Evolutionary conservation across 495 filamentous ascomycete species (phyloP).

Genomic region (Physcia stellaris): DNA sequence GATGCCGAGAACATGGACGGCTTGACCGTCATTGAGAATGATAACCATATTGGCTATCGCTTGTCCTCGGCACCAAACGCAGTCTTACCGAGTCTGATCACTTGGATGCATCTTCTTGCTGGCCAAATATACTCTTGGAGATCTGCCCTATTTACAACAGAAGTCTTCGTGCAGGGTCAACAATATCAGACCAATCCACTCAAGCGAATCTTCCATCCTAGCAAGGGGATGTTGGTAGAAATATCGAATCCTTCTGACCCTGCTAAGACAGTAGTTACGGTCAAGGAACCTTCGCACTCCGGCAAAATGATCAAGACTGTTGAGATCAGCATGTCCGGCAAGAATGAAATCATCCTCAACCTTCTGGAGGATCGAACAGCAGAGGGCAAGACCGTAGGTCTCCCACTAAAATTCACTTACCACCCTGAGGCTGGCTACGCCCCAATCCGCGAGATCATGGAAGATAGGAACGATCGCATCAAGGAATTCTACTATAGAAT

Average conservation of each 20-base stretch:
- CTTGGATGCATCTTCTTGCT: conserved; percentile 83
- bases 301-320: conserved; percentile 69
- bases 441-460: conserved; percentile 90
- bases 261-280: conserved; percentile 62
- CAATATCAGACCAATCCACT: conserved; percentile 96
- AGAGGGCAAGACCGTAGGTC: conserved; percentile 57
- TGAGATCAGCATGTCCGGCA: conserved; percentile 59
- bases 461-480: conserved; percentile 85
- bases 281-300: conserved; percentile 52
- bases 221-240: conserved; percentile 76
- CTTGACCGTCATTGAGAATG: conserved; percentile 60
- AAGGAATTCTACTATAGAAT: conserved; percentile 95
- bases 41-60: conserved; percentile 64
- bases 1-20: conserved; percentile 52
- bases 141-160: conserved; percentile 92
- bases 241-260: conserved; percentile 67
- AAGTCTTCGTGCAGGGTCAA: conserved; percentile 87
- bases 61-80: conserved; percentile 57
- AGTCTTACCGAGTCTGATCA: conserved; percentile 59
- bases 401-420: conserved; percentile 80
- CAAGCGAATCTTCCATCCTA: conserved; percentile 76
- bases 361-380: conserved; percentile 85
- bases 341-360: conserved; percentile 69
- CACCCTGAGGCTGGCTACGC: conserved; percentile 89
- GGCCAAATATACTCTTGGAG: conserved; percentile 77